Evolutionary conservation across 352 stramenopile genomes (phyloP), one percentile per base, ranked within the genome.

Genomic region (Globisporangium solare): DNA sequence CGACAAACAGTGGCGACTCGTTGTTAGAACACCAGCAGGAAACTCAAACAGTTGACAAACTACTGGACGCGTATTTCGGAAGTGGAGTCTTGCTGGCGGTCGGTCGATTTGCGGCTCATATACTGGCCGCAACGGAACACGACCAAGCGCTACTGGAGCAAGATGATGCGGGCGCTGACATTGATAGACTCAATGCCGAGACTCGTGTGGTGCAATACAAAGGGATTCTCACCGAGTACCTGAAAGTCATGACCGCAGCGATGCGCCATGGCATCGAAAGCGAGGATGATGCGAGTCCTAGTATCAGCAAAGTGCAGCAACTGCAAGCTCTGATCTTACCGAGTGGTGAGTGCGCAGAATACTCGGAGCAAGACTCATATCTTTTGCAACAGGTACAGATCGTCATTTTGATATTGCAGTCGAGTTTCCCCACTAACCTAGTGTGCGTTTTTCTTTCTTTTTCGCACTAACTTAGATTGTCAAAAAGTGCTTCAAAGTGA

Each of bases 401-500:
- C 27, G 27, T 35, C 1, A 35, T 35, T 8, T 7, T 6, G 27
- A 35, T 35, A 35, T 35, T 35, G 27, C 27, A 35, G 27, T 6
- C 27, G 27, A 35, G 27, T 35, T 7, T 35, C 27, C 27, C 4
- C 27, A 35, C 27, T 35, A 6, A 35, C 5, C 7, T 35, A 35
- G 27, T 8, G 27, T 35, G 15, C 20, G n/a, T n/a, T 17, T 45
- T 13, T 46, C 40, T 24, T 40, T 17, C 6, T 58, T 6, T 13
- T 22, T 13, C 14, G 6, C 27, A 6, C 5, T 35, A 10, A 18
- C 24, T n/a, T 20, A 70, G 61, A 64, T 70, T 21, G n/a, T 70
- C 41, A 63, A 61, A 27, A 58, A 57, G 20, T 67, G 64, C 49
- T 70, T 72, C 51, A 65, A 62, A n/a, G 57, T 54, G 12, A 31